Evolutionary conservation across 139 green algal genomes (phyloP), one percentile per base, ranked within the genome.

Genomic region (Haematococcus sp.): DNA sequence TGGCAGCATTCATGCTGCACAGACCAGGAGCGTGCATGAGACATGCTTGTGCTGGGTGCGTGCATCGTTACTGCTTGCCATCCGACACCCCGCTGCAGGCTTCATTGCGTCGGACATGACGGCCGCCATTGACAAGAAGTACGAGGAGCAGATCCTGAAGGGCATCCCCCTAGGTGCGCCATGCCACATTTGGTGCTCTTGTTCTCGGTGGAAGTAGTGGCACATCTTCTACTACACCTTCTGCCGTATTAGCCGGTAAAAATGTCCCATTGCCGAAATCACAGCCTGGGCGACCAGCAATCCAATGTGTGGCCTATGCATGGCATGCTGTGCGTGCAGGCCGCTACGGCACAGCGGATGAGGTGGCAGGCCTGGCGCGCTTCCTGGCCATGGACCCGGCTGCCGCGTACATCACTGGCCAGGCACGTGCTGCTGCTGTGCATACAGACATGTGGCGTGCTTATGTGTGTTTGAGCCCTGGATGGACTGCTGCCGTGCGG

Each of bases 331-430:
- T n/a, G n/a, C n/a, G n/a, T n/a, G 43, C 85, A 94, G 88, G 81
- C 16, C 86, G 92, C 13, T 95, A 96, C 70, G 93, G 93, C 5
- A 75, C 93, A 77, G 90, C 93, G 15, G 88, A 95, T 68, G 93
- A 97, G 81, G 92, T 97, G 23, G 93, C 93, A 17, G 91, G 92
- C 4, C 71, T 97, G n/a, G 89, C 93, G 5, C 79, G 83, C 33
- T 97, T 97, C 86, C 85, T 97, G 68, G 90, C 91, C 0, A 72
- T 97, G 22, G 96, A 99, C 83, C 93, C 93, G 19, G 94, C 94
- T 34, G 91, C 90, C 22, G 87, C 88, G 0, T 99, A 99, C 88
- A 97, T 99, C 76, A 99, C 96, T 40, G 96, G 96, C 31, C 96
- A 99, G 82, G 76, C n/a, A 20, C 58, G n/a, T 34, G 58, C 58